These are phyloP conservation scores for Macrophomina pseudophaseolina DNA, from an alignment of 2,329 filamentous ascomycete species.

Conservation along the genomic window DNA sequence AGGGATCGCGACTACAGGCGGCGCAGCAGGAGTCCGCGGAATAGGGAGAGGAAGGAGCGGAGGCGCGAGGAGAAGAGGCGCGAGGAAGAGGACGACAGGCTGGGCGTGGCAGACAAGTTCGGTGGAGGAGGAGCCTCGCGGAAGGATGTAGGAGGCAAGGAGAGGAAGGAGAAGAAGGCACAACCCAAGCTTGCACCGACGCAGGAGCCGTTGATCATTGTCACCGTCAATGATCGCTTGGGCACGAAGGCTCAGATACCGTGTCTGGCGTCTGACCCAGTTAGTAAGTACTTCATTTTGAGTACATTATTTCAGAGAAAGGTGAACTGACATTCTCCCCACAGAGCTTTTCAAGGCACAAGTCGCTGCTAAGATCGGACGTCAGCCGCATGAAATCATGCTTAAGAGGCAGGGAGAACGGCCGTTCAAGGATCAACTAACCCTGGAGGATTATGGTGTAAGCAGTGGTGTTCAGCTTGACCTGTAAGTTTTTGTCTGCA, in stretches of 20 bases:
- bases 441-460: slow-evolving; percentile 89
- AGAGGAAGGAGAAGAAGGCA: slow-evolving; percentile 19
- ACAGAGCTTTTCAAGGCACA: slow-evolving; percentile 82
- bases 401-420: slow-evolving; percentile 89
- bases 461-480: slow-evolving; percentile 78
- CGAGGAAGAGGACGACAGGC: slow-evolving; percentile 36
- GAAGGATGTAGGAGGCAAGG: slow-evolving; percentile 47
- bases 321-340: slow-evolving; percentile 25
- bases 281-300: slow-evolving; percentile 56
- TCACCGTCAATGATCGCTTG: slow-evolving; percentile 91
- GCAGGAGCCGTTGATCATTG: slow-evolving; percentile 86
- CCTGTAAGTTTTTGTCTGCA: slow-evolving; percentile 37
- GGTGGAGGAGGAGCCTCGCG: slow-evolving; percentile 10
- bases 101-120: slow-evolving; percentile 22
- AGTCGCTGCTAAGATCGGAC: slow-evolving; percentile 86
- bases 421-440: slow-evolving; percentile 91
- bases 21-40: slow-evolving; percentile 21
- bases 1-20: slow-evolving; percentile 27
- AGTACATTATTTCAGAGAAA: background rate
- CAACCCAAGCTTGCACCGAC: slow-evolving; percentile 26
- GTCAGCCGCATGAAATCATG: slow-evolving; percentile 89
- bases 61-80: slow-evolving; percentile 21
- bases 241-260: slow-evolving; percentile 96
- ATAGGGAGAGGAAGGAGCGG: slow-evolving; percentile 23
- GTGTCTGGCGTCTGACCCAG: slow-evolving; percentile 81